These are phyloP conservation scores for Clavispora carvajalis DNA, from an alignment of 805 yeast genomes.

Conservation along the genomic window DNA sequence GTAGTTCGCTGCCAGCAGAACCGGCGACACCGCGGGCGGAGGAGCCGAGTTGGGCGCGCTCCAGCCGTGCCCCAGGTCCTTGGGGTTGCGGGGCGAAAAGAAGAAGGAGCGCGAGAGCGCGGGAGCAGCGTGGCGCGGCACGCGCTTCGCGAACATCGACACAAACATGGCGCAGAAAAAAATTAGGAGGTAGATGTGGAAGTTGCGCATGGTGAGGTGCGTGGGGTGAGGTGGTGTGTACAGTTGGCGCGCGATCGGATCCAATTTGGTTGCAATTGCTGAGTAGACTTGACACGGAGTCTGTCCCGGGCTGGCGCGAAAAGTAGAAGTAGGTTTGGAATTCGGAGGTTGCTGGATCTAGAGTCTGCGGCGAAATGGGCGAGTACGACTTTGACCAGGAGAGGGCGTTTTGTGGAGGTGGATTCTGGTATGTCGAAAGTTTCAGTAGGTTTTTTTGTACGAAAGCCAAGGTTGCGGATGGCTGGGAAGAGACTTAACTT, in stretches of 20 bases:
- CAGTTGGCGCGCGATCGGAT: background rate
- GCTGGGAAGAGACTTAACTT: too few relatives aligned
- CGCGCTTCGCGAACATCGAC: slow-evolving; percentile 5
- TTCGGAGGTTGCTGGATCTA: too few relatives aligned
- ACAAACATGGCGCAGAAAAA: slow-evolving; percentile 8
- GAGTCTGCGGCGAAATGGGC: too few relatives aligned
- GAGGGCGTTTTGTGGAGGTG: too few relatives aligned
- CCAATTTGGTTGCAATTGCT: background rate
- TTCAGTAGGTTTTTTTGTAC: too few relatives aligned
- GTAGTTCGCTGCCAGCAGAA: slow-evolving; percentile 14
- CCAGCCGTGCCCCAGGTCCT: slow-evolving; percentile 7
- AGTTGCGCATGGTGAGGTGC: slow-evolving; percentile 1
- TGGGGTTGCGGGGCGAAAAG: slow-evolving; percentile 5
- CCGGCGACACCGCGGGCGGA: slow-evolving; percentile 12
- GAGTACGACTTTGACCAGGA: too few relatives aligned
- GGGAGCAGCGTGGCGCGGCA: background rate
- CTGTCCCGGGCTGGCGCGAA: too few relatives aligned
- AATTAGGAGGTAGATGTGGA: slow-evolving; percentile 2
- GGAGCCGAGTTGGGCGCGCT: slow-evolving; percentile 5
- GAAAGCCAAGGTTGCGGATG: too few relatives aligned
- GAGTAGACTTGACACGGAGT: background rate
- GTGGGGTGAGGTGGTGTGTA: slow-evolving; percentile 1
- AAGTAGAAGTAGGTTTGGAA: too few relatives aligned
- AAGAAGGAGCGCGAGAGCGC: slow-evolving; percentile 4
- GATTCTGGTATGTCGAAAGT: too few relatives aligned